Percentiles rank a stretch among this genome's conserved stretches.
phyloP scores from a whole-genome alignment of 2,329 filamentous ascomycete species.

The Helotiales sp. region DNA sequence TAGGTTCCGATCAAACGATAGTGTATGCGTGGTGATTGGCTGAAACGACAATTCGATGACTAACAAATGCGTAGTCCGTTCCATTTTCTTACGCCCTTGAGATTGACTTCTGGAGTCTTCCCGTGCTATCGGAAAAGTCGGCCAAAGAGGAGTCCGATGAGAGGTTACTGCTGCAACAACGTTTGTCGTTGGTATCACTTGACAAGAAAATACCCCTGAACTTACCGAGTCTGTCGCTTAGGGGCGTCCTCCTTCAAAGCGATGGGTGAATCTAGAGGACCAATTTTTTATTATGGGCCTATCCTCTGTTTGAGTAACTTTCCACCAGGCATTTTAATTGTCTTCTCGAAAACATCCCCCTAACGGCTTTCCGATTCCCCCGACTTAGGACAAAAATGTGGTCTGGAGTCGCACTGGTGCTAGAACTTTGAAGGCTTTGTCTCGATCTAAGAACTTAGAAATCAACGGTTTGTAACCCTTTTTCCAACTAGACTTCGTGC shows the following conservation, averaged over 20 bases:
- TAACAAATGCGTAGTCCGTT: not conserved
- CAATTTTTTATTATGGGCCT: too few relatives aligned
- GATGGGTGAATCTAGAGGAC: not conserved
- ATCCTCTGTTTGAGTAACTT: too few relatives aligned
- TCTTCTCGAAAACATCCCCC: too few relatives aligned
- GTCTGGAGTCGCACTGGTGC: too few relatives aligned
- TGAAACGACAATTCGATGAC: not conserved
- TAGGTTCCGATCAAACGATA: not conserved
- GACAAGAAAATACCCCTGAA: not conserved
- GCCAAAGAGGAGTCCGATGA: not conserved
- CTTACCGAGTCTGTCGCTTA: slow-evolving; percentile 4
- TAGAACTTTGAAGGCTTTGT: too few relatives aligned
- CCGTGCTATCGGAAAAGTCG: not conserved
- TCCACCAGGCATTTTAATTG: too few relatives aligned
- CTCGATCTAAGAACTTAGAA: too few relatives aligned
- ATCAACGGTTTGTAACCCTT: too few relatives aligned
- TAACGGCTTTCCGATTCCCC: too few relatives aligned
- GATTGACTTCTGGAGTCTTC: not conserved
- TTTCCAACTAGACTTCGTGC: too few relatives aligned
- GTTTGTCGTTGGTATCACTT: not conserved
- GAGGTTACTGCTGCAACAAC: not conserved
- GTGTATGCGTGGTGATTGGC: not conserved
- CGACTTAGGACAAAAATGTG: too few relatives aligned
- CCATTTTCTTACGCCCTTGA: not conserved
- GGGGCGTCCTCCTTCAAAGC: not conserved